These are phyloP conservation scores for Fusarium beomiforme DNA, from an alignment of 2,329 filamentous ascomycete species.

Conservation along the genomic window DNA sequence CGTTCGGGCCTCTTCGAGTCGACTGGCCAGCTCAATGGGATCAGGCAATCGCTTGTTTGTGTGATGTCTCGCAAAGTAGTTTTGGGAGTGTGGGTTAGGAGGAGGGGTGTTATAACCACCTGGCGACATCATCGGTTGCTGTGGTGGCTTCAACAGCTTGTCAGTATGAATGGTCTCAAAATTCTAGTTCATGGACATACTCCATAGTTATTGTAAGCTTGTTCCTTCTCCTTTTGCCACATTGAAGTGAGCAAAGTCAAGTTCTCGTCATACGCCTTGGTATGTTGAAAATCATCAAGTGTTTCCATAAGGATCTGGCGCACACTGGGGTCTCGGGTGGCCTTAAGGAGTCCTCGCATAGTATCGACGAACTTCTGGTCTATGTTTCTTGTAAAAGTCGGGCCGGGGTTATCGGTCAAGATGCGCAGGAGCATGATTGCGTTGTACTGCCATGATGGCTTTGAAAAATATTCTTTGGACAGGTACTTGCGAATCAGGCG, in stretches of 20 bases:
- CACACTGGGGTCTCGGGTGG: slow-evolving; percentile 77
- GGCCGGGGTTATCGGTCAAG: slow-evolving; percentile 88
- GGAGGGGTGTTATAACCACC: slow-evolving; percentile 13
- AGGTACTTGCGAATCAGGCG: slow-evolving; percentile 84
- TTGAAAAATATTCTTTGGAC: slow-evolving; percentile 72
- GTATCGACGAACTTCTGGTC: slow-evolving; percentile 85
- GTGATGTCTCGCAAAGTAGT: slow-evolving; percentile 67
- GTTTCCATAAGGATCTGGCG: slow-evolving; percentile 90
- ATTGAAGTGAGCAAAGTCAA: slow-evolving; percentile 77
- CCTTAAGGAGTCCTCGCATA: slow-evolving; percentile 78
- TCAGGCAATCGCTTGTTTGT: slow-evolving; percentile 66
- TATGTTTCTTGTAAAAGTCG: slow-evolving; percentile 89
- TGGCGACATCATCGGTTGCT: slow-evolving; percentile 26
- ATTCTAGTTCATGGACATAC: slow-evolving; percentile 50
- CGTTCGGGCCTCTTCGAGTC: slow-evolving; percentile 89
- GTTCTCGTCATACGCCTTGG: slow-evolving; percentile 79
- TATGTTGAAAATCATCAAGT: slow-evolving; percentile 78
- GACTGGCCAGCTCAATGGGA: slow-evolving; percentile 79
- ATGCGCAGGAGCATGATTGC: slow-evolving; percentile 96
- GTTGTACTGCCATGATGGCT: slow-evolving; percentile 87
- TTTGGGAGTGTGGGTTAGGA: slow-evolving; percentile 57
- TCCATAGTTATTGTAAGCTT: slow-evolving; percentile 62
- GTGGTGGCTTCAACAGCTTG: slow-evolving; percentile 33
- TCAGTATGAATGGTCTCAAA: slow-evolving; percentile 16
- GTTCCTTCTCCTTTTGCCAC: slow-evolving; percentile 90